Conservation (phyloP, 768 basidiomycete genomes). For the Kwoniella botswanensis region DNA sequence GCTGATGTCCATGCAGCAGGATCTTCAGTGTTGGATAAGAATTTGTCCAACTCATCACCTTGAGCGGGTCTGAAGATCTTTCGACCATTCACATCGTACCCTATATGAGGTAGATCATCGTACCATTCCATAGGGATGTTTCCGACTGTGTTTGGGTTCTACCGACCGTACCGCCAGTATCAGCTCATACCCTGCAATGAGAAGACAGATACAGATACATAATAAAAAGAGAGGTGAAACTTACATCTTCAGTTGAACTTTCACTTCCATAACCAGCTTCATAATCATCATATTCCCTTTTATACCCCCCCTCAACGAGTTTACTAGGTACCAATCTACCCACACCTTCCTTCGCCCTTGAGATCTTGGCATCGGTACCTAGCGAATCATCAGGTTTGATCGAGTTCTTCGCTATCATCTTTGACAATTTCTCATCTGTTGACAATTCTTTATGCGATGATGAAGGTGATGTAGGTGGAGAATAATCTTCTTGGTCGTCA, state of each 20-base stretch:
- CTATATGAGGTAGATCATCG: constrained; percentile 98
- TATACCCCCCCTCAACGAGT: constrained; percentile 54
- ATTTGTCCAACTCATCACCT: constrained; percentile 96
- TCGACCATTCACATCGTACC: constrained; percentile 94
- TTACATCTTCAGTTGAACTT: constrained; percentile 59
- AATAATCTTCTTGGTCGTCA: constrained; percentile 11
- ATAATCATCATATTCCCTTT: constrained; percentile 57
- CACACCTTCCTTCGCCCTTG: constrained; percentile 48
- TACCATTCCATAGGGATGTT: constrained; percentile 98
- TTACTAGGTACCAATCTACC: constrained; percentile 50
- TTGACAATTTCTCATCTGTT: constrained; percentile 47
- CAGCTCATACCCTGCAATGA: too few relatives aligned
- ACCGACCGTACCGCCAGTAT: not conserved
- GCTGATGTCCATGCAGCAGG: constrained; percentile 89
- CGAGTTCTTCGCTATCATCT: constrained; percentile 53
- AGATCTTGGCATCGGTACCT: constrained; percentile 49
- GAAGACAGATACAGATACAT: too few relatives aligned
- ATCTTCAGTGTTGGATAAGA: constrained; percentile 90
- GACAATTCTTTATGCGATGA: constrained; percentile 34
- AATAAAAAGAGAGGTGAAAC: constrained; percentile 17
- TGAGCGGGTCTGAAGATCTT: constrained; percentile 89
- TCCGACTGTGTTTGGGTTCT: constrained; percentile 95
- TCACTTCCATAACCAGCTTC: constrained; percentile 60
- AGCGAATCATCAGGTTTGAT: constrained; percentile 56
- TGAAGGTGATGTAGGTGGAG: constrained; percentile 37